phyloP scores from a whole-genome alignment of 2,329 filamentous ascomycete species.

The Penicillium hesseltinei region DNA sequence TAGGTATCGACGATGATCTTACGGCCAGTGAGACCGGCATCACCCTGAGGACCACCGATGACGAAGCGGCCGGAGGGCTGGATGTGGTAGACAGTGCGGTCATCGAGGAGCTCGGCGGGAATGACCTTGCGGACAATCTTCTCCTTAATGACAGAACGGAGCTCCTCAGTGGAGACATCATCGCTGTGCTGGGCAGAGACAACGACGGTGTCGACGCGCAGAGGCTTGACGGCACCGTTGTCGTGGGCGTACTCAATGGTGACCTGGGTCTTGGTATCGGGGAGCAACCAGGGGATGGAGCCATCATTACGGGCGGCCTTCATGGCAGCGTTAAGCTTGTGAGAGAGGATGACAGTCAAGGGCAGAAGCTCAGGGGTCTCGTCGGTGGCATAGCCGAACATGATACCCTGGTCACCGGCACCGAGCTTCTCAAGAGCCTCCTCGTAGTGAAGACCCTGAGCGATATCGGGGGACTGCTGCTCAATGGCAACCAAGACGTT shows the following conservation, averaged over 20 bases:
- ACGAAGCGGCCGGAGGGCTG: constrained; percentile 98
- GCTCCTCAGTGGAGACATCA: constrained; percentile 83
- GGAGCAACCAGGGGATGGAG: constrained; percentile 86
- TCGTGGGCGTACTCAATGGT: constrained; percentile 99
- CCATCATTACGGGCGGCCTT: constrained; percentile 83
- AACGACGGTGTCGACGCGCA: constrained; percentile 94
- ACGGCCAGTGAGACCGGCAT: constrained; percentile 95
- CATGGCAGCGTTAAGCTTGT: constrained; percentile 98
- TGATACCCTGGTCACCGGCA: constrained; percentile 99
- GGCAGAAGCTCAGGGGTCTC: constrained; percentile 98
- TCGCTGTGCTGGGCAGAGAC: constrained; percentile 92
- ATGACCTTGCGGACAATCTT: constrained; percentile 97
- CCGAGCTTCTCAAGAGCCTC: constrained; percentile 96
- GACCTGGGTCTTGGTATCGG: constrained; percentile 99
- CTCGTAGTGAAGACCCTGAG: constrained; percentile 97
- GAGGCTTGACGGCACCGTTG: constrained; percentile 81
- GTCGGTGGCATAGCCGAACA: constrained; percentile 99
- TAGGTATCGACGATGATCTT: constrained; percentile 99
- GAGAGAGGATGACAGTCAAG: constrained; percentile 86
- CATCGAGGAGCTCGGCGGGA: constrained; percentile 85
- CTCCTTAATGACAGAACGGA: constrained; percentile 92
- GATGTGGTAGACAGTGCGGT: constrained; percentile 95
- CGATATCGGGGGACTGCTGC: constrained; percentile 98
- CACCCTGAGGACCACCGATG: constrained; percentile 98
- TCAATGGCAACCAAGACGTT: constrained; percentile 98